Conservation (phyloP, 345 rosid species). For the Hibiscus tridactylites region DNA sequence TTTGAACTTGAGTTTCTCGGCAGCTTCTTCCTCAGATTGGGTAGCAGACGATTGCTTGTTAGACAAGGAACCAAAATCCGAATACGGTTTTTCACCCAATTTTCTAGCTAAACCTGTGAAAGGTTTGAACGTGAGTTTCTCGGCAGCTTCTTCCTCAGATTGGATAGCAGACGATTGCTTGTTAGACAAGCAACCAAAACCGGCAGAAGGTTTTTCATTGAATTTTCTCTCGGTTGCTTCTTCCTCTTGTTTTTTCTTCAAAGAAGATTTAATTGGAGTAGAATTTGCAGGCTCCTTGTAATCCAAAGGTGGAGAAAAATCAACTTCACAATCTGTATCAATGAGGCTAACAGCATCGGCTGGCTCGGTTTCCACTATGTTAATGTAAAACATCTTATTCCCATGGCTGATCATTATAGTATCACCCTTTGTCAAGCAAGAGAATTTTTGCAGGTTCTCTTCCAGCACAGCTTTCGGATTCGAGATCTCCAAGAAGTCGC, state of each 20-base stretch:
- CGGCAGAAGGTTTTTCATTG: too few relatives aligned
- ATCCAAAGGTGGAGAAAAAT: constrained; percentile 25
- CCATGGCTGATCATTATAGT: constrained; percentile 15
- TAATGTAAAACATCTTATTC: background rate
- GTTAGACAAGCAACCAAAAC: too few relatives aligned
- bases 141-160: too few relatives aligned
- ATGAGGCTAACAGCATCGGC: constrained; percentile 11
- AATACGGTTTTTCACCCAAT: background rate
- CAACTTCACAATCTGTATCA: constrained; percentile 20
- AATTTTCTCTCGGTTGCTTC: too few relatives aligned
- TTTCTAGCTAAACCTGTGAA: background rate
- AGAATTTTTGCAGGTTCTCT: constrained; percentile 9
- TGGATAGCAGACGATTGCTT: too few relatives aligned
- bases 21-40: too few relatives aligned
- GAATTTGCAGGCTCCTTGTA: constrained; percentile 12
- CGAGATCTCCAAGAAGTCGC: constrained; percentile 12
- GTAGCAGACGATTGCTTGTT: too few relatives aligned
- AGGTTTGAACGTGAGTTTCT: background rate
- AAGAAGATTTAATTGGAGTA: background rate
- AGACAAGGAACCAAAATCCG: too few relatives aligned
- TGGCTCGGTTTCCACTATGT: constrained; percentile 21
- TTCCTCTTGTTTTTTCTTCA: background rate
- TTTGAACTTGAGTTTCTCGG: background rate
- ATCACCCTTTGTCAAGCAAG: constrained; percentile 23
- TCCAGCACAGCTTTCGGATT: constrained; percentile 20